Conservation (phyloP, 2,329 filamentous ascomycete genomes). For the Colletotrichum nymphaeae region DNA sequence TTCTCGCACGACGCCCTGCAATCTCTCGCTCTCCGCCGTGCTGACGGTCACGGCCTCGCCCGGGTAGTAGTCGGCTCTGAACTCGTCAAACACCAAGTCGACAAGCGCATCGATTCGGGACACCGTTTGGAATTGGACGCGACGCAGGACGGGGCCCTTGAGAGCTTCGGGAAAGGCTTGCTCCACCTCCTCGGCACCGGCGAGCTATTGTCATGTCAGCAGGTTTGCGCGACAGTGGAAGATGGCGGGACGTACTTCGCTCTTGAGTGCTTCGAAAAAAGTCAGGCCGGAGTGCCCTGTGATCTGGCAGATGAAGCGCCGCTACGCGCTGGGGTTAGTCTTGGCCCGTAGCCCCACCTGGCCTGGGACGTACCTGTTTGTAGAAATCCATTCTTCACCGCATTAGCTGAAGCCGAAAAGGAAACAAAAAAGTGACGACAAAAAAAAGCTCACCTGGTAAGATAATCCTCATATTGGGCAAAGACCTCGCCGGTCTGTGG, state of each 20-base stretch:
- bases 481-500: conserved; percentile 92
- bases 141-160: conserved; percentile 89
- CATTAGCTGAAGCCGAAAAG: conserved; percentile 43
- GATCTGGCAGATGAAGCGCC: conserved; percentile 94
- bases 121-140: conserved; percentile 90
- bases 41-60: conserved; percentile 85
- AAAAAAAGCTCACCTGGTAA: conserved; percentile 73
- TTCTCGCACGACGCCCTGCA: conserved; percentile 83
- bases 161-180: conserved; percentile 91
- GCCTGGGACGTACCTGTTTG: conserved; percentile 74
- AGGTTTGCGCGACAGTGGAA: conserved; percentile 14
- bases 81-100: conserved; percentile 78
- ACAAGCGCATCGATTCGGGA: conserved; percentile 88
- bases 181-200: conserved; percentile 89
- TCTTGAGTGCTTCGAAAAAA: conserved; percentile 92
- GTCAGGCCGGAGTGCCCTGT: conserved; percentile 91
- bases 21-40: conserved; percentile 74
- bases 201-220: conserved; percentile 60
- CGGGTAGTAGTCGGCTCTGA: conserved; percentile 91
- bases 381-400: conserved; percentile 86
- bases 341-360: conserved; percentile 30
- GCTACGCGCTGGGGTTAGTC: conserved; percentile 57
- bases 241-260: conserved; percentile 74
- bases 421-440: not conserved
- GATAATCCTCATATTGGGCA: conserved; percentile 86